Evolutionary conservation across 1,284 basidiomycete genomes (phyloP).

Genomic region (Fomitiporia mediterranea): DNA sequence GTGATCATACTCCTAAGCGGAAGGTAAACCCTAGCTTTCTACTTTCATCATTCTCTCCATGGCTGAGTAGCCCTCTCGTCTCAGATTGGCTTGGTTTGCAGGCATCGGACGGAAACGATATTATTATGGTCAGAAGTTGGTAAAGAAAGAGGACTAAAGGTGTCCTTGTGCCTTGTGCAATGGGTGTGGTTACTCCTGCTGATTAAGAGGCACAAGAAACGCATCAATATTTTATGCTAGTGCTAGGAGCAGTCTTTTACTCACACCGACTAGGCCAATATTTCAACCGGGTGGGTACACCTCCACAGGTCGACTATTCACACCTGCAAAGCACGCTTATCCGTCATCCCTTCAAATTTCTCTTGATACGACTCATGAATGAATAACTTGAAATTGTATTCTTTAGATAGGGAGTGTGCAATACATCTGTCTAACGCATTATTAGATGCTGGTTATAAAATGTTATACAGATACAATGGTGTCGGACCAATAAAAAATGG

Average conservation of each 20-base stretch:
- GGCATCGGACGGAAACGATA: slow-evolving; percentile 59
- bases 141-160: slow-evolving; percentile 23
- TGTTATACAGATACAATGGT: slow-evolving; percentile 14
- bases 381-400: no score
- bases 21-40: slow-evolving; percentile 39
- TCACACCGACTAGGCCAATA: no score
- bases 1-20: slow-evolving; percentile 49
- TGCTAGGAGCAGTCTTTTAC: no score
- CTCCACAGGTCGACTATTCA: no score
- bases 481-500: background rate
- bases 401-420: slow-evolving; percentile 11
- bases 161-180: background rate
- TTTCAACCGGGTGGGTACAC: no score
- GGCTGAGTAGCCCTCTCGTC: slow-evolving; percentile 1
- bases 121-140: slow-evolving; percentile 36
- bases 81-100: slow-evolving; percentile 59
- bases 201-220: no score
- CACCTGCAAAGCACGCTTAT: no score
- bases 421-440: slow-evolving; percentile 9
- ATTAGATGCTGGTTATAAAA: slow-evolving; percentile 11
- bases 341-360: no score
- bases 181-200: background rate
- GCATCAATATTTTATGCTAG: no score
- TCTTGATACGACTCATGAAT: no score
- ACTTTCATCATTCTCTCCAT: background rate